Base-by-base conservation (phyloP, 768 basidiomycete genomes). In the Wakefieldia striispora region DNA sequence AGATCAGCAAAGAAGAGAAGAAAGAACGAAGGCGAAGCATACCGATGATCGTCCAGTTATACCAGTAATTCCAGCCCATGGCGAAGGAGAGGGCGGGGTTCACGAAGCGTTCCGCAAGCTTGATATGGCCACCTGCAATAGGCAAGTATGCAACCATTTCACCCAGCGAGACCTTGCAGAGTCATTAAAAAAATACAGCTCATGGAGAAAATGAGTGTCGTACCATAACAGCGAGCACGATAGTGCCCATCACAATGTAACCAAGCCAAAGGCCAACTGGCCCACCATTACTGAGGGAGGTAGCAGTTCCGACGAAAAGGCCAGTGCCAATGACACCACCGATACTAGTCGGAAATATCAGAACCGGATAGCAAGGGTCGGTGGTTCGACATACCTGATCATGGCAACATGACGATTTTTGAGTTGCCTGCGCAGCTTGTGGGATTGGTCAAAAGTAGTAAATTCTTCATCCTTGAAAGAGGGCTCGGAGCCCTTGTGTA, bases 331-430 rank as follows among this genome's bases (percentile, higher is more conserved):
- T 72, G 49, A 81, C 81, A 62, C 82, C 82, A 40, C 80, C 80
- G 45, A 83, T 82, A 75, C 82, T 83, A 45, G 19, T 49, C 1
- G 26, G 37, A 9, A 55, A 49, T 51, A 38, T 27, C 10, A 24
- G 38, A 24, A 6, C 4, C 23, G 11, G 4, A 6, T 23, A 34
- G 4, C 3, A 29, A 7, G 24, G 20, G 33, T 29, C 29, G 8
- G 40, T 21, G 6, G 23, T 6, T 13, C 11, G 8, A 54, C 68
- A 41, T 44, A 75, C 84, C 86, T 88, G 56, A 90, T 89, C 87
- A 90, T 88, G 43, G 88, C 84, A 51, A 91, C 76, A 63, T 91
- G 89, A 14, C 88, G 75, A 59, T 87, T 88, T 65, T 86, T 86
- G 55, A 86, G 70, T 65, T 86, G 83, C 41, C 84, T 76, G 11